Evolutionary conservation across 768 basidiomycete genomes (phyloP).

Genomic region (Russula lepida): DNA sequence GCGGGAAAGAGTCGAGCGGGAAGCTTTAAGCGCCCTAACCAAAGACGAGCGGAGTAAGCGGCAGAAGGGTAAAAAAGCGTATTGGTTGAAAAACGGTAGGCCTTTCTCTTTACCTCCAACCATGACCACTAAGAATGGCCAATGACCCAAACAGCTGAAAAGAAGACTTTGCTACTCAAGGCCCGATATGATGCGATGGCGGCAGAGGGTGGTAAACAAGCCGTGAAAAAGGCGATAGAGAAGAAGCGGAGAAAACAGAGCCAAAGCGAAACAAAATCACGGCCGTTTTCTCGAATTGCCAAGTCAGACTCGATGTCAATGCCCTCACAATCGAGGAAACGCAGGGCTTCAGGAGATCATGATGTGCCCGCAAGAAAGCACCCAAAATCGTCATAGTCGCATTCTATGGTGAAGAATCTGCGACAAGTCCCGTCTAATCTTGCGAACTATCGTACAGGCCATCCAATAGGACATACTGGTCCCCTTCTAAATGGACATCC

Average conservation of each 20-base stretch:
- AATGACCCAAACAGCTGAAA: constrained; percentile 48
- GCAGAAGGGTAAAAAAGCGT: constrained; percentile 67
- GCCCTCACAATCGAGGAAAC: constrained; percentile 12
- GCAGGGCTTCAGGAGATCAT: constrained; percentile 1
- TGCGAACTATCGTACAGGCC: background rate
- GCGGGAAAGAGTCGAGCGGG: constrained; percentile 59
- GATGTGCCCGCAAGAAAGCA: constrained; percentile 20
- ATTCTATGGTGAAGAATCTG: background rate
- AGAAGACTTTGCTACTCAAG: constrained; percentile 62
- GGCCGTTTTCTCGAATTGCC: constrained; percentile 46
- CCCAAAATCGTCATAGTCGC: constrained; percentile 16
- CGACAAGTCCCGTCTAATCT: background rate
- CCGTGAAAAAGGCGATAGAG: constrained; percentile 81
- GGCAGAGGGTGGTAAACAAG: constrained; percentile 63
- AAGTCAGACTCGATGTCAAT: background rate
- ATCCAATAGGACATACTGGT: constrained; percentile 43
- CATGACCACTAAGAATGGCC: background rate
- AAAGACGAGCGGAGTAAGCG: constrained; percentile 56
- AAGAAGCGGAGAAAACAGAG: constrained; percentile 82
- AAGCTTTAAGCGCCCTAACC: constrained; percentile 44
- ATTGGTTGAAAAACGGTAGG: constrained; percentile 81
- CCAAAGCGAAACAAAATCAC: constrained; percentile 82
- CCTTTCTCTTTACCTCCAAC: constrained; percentile 7
- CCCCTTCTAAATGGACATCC: constrained; percentile 49
- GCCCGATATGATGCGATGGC: constrained; percentile 77